These are phyloP conservation scores for Globisporangium radiosum DNA, from an alignment of 352 stramenopile genomes.

Conservation along the genomic window DNA sequence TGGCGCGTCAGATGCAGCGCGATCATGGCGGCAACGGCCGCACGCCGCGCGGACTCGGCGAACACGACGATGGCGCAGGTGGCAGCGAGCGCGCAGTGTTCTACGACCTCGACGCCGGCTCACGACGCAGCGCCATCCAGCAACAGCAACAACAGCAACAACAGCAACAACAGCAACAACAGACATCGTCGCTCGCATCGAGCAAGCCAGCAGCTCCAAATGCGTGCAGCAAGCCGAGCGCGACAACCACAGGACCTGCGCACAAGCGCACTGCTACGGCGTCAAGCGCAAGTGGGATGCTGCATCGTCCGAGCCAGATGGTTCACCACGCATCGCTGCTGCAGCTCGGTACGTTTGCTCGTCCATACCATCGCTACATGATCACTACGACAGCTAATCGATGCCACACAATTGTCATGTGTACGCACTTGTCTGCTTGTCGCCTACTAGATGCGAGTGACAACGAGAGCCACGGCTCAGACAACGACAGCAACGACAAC, in stretches of 20 bases:
- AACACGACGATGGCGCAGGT: constrained; percentile 14
- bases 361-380: neutral
- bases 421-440: neutral
- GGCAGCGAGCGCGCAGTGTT: constrained; percentile 53
- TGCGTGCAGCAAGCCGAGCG: neutral
- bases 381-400: neutral
- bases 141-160: constrained; percentile 6
- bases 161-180: neutral
- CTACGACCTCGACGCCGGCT: constrained; percentile 41
- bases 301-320: constrained; percentile 30
- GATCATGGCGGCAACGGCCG: no score
- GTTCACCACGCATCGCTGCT: constrained; percentile 35
- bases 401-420: constrained; percentile 1
- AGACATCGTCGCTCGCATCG: neutral
- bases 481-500: constrained; percentile 25
- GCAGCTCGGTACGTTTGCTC: constrained; percentile 24
- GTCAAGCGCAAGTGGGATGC: constrained; percentile 6
- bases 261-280: constrained; percentile 1
- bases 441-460: constrained; percentile 1
- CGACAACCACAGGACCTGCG: neutral
- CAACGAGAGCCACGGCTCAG: neutral
- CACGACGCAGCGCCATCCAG: constrained; percentile 16
- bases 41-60: neutral
- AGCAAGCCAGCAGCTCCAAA: neutral
- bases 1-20: neutral